Evolutionary conservation across 2,329 filamentous ascomycete genomes (phyloP).

Genomic region (Tolypocladium guangdongense): DNA sequence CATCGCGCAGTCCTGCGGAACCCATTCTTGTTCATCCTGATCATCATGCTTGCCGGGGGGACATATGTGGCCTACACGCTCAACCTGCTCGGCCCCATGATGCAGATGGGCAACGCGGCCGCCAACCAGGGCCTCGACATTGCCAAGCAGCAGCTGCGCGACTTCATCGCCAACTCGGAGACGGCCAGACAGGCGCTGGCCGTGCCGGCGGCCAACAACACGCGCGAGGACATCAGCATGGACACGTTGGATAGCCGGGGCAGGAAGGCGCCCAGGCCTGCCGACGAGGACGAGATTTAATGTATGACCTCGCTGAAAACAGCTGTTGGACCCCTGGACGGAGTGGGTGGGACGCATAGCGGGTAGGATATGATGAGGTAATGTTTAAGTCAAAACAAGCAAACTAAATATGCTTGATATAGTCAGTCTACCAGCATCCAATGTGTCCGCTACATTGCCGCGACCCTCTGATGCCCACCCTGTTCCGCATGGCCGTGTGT

Average conservation of each 20-base stretch:
- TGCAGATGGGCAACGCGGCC: constrained; percentile 89
- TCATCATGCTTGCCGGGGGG: constrained; percentile 64
- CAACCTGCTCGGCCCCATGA: constrained; percentile 90
- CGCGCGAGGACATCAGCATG: constrained; percentile 39
- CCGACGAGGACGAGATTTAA: constrained; percentile 46
- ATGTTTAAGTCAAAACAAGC: constrained; percentile 2
- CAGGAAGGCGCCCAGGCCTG: constrained; percentile 32
- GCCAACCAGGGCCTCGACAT: constrained; percentile 79
- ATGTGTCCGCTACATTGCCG: not conserved
- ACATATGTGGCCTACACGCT: constrained; percentile 88
- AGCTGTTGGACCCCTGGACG: not conserved
- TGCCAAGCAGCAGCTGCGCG: constrained; percentile 79
- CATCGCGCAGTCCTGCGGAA: constrained; percentile 68
- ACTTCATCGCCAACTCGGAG: constrained; percentile 83
- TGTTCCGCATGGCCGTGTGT: not conserved
- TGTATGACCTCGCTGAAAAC: constrained; percentile 1
- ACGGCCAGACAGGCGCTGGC: constrained; percentile 73
- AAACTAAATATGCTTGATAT: not conserved
- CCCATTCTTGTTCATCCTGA: constrained; percentile 81
- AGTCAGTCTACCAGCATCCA: not conserved
- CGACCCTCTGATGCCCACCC: not conserved
- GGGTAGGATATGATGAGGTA: constrained; percentile 9
- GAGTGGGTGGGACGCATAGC: constrained; percentile 1
- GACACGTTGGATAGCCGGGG: constrained; percentile 50
- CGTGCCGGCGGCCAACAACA: constrained; percentile 46